Conservation (phyloP, 1,139 yeast species). For the Protomyces inouyei region DNA sequence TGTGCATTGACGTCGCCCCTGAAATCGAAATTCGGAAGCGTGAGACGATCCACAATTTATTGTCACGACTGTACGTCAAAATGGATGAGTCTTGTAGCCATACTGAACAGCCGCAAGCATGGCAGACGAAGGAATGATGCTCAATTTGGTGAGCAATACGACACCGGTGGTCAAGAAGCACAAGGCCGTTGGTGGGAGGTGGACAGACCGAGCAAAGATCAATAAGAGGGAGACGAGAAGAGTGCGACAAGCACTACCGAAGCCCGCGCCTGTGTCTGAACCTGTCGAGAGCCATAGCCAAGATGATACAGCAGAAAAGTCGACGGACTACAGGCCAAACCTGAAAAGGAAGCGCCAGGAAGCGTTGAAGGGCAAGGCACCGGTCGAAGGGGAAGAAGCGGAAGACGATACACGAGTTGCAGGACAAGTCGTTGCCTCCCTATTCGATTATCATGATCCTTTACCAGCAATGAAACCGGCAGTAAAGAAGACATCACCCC, state of each 20-base stretch:
- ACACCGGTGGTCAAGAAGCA: neutral
- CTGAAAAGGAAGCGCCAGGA: slow-evolving; percentile 10
- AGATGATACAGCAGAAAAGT: neutral
- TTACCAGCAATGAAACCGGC: slow-evolving; percentile 39
- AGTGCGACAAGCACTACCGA: slow-evolving; percentile 21
- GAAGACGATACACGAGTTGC: neutral
- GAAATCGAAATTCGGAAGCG: neutral
- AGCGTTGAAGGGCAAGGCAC: neutral
- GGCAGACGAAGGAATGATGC: slow-evolving; percentile 23
- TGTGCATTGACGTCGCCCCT: too few relatives aligned
- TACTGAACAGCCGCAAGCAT: neutral
- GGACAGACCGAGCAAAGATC: slow-evolving; percentile 60
- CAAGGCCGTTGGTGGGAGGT: slow-evolving; percentile 30
- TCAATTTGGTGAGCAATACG: slow-evolving; percentile 10
- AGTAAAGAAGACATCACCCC: slow-evolving; percentile 43
- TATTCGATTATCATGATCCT: slow-evolving; percentile 65
- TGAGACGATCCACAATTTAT: neutral
- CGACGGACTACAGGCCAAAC: neutral
- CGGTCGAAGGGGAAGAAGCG: neutral
- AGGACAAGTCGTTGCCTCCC: slow-evolving; percentile 59
- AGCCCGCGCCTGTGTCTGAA: neutral
- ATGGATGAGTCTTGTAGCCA: too few relatives aligned
- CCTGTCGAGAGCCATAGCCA: neutral
- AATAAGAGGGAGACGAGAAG: slow-evolving; percentile 33
- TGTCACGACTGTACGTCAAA: neutral